Conservation (phyloP, 768 basidiomycete species). For the Termitomyces sp. region DNA sequence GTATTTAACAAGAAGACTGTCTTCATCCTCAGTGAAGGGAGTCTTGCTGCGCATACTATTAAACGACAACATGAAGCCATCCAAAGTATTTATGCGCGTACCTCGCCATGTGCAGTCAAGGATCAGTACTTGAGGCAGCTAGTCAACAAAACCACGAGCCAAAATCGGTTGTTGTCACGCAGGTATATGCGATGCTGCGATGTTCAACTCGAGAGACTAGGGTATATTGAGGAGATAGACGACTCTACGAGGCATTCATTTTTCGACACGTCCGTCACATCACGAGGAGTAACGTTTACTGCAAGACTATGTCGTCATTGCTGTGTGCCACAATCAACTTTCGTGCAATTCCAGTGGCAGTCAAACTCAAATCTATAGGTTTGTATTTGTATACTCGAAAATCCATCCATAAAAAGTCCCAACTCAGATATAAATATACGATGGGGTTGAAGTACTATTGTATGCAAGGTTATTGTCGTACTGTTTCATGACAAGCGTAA, state of each 20-base stretch:
- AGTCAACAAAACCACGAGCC: not conserved
- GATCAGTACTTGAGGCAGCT: no score
- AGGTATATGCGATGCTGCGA: not conserved
- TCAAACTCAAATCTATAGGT: not conserved
- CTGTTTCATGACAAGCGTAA: slow-evolving; percentile 9
- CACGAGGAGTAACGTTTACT: not conserved
- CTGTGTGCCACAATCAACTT: not conserved
- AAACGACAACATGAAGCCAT: not conserved
- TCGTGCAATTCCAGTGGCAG: not conserved
- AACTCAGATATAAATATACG: not conserved
- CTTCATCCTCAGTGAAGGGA: slow-evolving; percentile 33
- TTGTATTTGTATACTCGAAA: not conserved
- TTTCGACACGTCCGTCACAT: slow-evolving; percentile 7
- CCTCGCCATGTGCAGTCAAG: slow-evolving; percentile 5
- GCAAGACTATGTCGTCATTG: not conserved
- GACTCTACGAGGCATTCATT: not conserved
- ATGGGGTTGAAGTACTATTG: slow-evolving; percentile 1
- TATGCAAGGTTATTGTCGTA: slow-evolving; percentile 1
- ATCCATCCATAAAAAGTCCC: not conserved
- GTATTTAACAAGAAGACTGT: slow-evolving; percentile 36
- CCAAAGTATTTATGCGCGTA: not conserved
- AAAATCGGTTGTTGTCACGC: not conserved
- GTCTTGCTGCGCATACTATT: slow-evolving; percentile 13
- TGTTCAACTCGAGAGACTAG: no score
- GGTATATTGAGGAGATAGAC: not conserved